A percentile compares a stretch with the other conserved stretches of the same genome.
These are phyloP conservation scores for Monilinia vaccinii-corymbosi DNA, from an alignment of 2,329 filamentous ascomycete genomes.

Conservation along the genomic window DNA sequence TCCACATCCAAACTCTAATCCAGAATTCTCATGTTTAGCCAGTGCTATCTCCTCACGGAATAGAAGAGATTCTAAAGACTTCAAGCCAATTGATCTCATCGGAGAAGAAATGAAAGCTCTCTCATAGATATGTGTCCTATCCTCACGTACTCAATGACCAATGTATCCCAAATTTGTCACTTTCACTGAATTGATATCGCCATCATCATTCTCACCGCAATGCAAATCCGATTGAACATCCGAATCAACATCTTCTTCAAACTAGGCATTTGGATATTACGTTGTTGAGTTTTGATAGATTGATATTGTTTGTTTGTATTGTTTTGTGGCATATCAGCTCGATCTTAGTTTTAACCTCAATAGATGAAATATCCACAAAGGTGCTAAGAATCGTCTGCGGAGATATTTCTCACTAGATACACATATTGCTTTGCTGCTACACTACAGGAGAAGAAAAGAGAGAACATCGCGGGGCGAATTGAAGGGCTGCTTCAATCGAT, in stretches of 20 bases:
- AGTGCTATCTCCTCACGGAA: neutral
- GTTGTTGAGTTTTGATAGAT: neutral
- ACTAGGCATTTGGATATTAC: neutral
- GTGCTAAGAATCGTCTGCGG: slow-evolving; percentile 57
- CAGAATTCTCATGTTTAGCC: neutral
- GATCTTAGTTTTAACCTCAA: slow-evolving; percentile 65
- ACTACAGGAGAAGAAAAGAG: slow-evolving; percentile 20
- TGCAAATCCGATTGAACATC: neutral
- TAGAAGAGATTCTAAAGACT: neutral
- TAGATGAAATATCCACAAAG: slow-evolving; percentile 48
- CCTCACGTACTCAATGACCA: neutral
- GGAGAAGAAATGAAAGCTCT: neutral
- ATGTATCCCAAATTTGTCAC: neutral
- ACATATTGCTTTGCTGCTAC: slow-evolving; percentile 19
- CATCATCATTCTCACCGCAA: neutral
- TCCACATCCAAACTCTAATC: neutral
- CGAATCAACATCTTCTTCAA: neutral
- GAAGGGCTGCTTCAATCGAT: neutral
- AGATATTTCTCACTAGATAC: slow-evolving; percentile 34
- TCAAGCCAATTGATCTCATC: neutral
- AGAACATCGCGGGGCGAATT: slow-evolving; percentile 6
- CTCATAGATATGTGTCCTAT: neutral
- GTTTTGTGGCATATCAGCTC: slow-evolving; percentile 34
- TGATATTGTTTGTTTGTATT: slow-evolving; percentile 1
- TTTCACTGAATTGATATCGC: neutral